A percentile compares a stretch with the other conserved stretches of the same genome.
These are phyloP conservation scores for Casaregolazyma lundiana DNA, from an alignment of 1,139 yeast species.

Conservation along the genomic window DNA sequence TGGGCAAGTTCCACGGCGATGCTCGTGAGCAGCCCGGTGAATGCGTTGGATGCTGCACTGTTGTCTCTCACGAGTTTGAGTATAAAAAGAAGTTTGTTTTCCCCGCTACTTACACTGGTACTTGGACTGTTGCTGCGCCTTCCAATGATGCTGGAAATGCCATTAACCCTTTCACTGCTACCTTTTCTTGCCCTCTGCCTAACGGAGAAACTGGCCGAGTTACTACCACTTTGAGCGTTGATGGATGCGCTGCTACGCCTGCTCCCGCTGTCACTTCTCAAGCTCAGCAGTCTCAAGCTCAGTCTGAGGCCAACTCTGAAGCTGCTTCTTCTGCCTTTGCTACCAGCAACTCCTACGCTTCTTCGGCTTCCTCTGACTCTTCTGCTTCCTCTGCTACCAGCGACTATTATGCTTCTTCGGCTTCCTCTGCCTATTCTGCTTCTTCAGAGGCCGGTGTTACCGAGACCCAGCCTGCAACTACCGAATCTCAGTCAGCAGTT, in stretches of 20 bases:
- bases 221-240: constrained; percentile 20
- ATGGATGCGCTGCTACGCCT: constrained; percentile 15
- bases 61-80: constrained; percentile 20
- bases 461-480: constrained; percentile 15
- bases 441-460: constrained; percentile 13
- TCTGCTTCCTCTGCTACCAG: constrained; percentile 4
- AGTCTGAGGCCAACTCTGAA: constrained; percentile 7
- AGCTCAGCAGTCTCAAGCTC: not conserved
- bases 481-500: constrained; percentile 14
- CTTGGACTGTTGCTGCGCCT: constrained; percentile 30
- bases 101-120: constrained; percentile 17
- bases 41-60: constrained; percentile 26
- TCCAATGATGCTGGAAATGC: constrained; percentile 20
- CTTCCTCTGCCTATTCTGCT: constrained; percentile 8
- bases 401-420: constrained; percentile 5
- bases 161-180: constrained; percentile 26
- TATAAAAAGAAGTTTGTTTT: constrained; percentile 21
- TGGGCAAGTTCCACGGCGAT: not conserved
- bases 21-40: constrained; percentile 4
- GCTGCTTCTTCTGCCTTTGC: constrained; percentile 4
- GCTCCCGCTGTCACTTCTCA: constrained; percentile 1
- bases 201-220: constrained; percentile 17
- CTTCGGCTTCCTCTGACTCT: constrained; percentile 2
- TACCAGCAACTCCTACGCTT: constrained; percentile 5
- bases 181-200: constrained; percentile 26